Evolutionary conservation across 805 yeast genomes (phyloP).

Genomic region (Kregervanrija fluxuum): DNA sequence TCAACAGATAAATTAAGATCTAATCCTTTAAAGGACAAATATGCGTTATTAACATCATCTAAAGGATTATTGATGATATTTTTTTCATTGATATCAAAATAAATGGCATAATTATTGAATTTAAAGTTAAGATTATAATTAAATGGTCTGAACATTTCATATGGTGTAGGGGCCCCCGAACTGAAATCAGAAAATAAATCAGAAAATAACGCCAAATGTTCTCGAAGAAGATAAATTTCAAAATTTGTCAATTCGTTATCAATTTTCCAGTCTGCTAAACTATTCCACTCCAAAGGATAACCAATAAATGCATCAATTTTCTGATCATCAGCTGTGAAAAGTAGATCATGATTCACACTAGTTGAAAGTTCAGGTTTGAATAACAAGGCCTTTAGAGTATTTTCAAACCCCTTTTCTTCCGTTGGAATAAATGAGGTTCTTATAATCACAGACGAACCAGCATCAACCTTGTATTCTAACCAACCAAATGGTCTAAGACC

Average conservation of each 20-base stretch:
- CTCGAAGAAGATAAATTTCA: constrained; percentile 64
- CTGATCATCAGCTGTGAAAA: constrained; percentile 58
- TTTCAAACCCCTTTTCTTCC: constrained; percentile 45
- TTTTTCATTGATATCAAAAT: constrained; percentile 74
- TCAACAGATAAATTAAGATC: constrained; percentile 36
- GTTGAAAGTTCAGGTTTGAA: constrained; percentile 59
- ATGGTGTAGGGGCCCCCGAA: constrained; percentile 62
- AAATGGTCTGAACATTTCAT: constrained; percentile 72
- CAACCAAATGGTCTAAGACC: constrained; percentile 76
- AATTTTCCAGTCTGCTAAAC: constrained; percentile 62
- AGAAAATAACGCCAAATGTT: constrained; percentile 66
- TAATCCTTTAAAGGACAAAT: constrained; percentile 65
- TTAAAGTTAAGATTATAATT: constrained; percentile 56
- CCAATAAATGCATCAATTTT: constrained; percentile 48
- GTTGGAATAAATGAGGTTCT: constrained; percentile 48
- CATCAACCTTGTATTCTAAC: constrained; percentile 65
- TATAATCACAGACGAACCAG: constrained; percentile 42
- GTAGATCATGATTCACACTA: constrained; percentile 82
- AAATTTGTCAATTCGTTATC: constrained; percentile 43
- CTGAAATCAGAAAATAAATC: constrained; percentile 75
- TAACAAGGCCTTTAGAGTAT: constrained; percentile 39
- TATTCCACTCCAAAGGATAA: constrained; percentile 81
- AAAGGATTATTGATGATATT: constrained; percentile 87
- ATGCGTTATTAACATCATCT: constrained; percentile 75
- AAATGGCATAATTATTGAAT: constrained; percentile 48